Evolutionary conservation across 2,329 filamentous ascomycete species (phyloP).

Genomic region (Ascochyta rabiei): DNA sequence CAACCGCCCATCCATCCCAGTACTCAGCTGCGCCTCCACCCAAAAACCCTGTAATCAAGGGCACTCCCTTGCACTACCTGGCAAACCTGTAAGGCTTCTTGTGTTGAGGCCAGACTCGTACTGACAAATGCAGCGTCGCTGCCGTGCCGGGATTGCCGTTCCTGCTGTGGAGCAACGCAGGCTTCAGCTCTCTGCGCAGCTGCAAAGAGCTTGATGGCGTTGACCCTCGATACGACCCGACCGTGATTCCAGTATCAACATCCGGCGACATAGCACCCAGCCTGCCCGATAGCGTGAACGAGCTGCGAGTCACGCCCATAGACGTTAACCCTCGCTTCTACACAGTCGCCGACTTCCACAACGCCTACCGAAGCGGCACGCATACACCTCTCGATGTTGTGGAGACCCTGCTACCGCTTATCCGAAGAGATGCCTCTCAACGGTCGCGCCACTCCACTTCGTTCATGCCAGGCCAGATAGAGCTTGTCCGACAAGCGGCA

Average conservation of each 20-base stretch:
- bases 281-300: conserved; percentile 27
- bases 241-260: conserved; percentile 57
- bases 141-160: conserved; percentile 66
- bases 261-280: conserved; percentile 21
- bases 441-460: conserved; percentile 70
- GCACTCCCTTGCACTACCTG: conserved; percentile 66
- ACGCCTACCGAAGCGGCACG: conserved; percentile 71
- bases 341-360: conserved; percentile 77
- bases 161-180: conserved; percentile 73
- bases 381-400: conserved; percentile 75
- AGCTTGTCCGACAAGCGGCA: conserved; percentile 70
- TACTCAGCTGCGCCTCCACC: conserved; percentile 44
- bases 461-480: conserved; percentile 71
- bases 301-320: conserved; percentile 27
- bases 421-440: conserved; percentile 63
- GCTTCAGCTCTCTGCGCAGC: conserved; percentile 64
- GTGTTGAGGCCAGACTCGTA: conserved; percentile 12
- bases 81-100: conserved; percentile 61
- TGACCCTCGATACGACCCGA: conserved; percentile 61
- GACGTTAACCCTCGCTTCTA: conserved; percentile 41
- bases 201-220: conserved; percentile 62
- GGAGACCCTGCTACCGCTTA: conserved; percentile 72
- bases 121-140: conserved; percentile 58
- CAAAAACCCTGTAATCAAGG: conserved; percentile 73
- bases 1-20: conserved; percentile 38